Base-by-base conservation (phyloP, 129 eudicot genomes). In the Chrysanthemum lavandulifolium region DNA sequence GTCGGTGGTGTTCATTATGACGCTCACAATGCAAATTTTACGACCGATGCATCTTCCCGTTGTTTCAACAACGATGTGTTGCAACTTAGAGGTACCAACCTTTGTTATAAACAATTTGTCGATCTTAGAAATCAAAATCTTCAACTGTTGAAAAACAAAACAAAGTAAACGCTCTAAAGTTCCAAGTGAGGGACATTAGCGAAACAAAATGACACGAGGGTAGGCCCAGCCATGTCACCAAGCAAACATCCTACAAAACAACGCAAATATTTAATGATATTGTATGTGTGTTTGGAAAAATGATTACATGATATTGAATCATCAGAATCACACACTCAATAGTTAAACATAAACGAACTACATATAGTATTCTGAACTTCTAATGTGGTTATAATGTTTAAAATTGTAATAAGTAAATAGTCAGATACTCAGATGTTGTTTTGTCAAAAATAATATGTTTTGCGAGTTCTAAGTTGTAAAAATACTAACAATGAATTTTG, bases 161-260 rank as follows among this genome's bases (percentile, higher is more conserved):
- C 68, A 68, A 68, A 47, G 33, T 16, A 13, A 60, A 5, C 18
- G 6, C 72, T 72, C 87, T 80, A 75, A 66, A 74, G 33, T 54
- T 73, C 84, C 69, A 59, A 23, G 15, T 36, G 75, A 8, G 68
- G 66, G 23, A 21, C 23, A 71, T 69, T 81, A 49, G 76, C 83
- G 23, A 80, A 81, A 54, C 87, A 87, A 69, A 78, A 64, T 14
- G 96, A 72, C 59, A 87, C 84, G 12, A 93, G 72, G 40, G 78
- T 29, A 6, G 98, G 98, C 43, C 98, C 98, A 0, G 88, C 82
- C 82, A 93, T 56, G 80, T 93, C 98, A 43, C 98, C 98, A 29
- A 85, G 49, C 49, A 85, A 81, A 78, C 98, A 89, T 29, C 98
- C 98, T 89, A 86, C 68, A 73, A 52, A 71, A 71, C 75, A 75